phyloP scores from a whole-genome alignment of 768 basidiomycete species.

The Gyrodon lividus region DNA sequence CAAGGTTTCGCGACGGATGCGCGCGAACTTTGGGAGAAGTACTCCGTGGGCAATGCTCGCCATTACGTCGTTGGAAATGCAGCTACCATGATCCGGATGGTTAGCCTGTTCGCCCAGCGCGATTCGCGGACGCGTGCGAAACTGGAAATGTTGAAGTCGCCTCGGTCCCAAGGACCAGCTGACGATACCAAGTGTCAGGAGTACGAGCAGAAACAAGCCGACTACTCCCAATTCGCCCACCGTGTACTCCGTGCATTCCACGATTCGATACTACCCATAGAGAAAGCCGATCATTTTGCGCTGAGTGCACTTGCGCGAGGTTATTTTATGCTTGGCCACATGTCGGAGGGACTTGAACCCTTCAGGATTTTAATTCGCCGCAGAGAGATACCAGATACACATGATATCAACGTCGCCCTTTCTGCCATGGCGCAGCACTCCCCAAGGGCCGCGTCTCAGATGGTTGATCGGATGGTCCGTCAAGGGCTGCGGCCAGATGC shows the following conservation, averaged over 20 bases:
- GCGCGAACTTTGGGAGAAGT: constrained; percentile 57
- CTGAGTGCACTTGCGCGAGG: constrained; percentile 64
- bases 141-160: constrained; percentile 4
- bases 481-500: constrained; percentile 50
- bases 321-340: constrained; percentile 54
- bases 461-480: constrained; percentile 52
- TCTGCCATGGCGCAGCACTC: constrained; percentile 49
- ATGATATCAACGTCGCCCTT: constrained; percentile 66
- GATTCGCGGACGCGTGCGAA: constrained; percentile 17
- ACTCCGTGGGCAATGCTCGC: constrained; percentile 42
- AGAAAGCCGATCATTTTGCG: constrained; percentile 44
- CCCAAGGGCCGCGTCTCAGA: constrained; percentile 43
- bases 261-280: constrained; percentile 44
- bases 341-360: constrained; percentile 44
- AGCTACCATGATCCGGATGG: constrained; percentile 40
- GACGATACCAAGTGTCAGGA: constrained; percentile 2
- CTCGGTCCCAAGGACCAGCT: neutral
- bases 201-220: constrained; percentile 3
- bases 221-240: constrained; percentile 39
- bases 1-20: constrained; percentile 49
- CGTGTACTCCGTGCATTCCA: constrained; percentile 46
- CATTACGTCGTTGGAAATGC: constrained; percentile 44
- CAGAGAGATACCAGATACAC: constrained; percentile 53
- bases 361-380: constrained; percentile 48
- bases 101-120: constrained; percentile 39